Evolutionary conservation across 768 basidiomycete genomes (phyloP).

Genomic region (Wakefieldia striispora): DNA sequence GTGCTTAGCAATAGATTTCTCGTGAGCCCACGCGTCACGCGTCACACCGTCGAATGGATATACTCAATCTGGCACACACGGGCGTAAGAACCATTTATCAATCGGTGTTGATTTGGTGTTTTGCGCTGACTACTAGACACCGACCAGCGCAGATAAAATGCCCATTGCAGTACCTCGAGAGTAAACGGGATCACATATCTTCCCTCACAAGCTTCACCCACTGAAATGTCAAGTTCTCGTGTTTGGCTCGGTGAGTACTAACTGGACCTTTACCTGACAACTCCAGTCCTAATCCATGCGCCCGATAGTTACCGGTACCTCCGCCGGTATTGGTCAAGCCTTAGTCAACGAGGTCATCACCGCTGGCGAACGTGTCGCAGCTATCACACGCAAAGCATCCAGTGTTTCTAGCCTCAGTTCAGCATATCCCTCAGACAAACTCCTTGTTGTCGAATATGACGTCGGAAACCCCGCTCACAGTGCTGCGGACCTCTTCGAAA

Average conservation of each 20-base stretch:
- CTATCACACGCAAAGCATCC: constrained; percentile 26
- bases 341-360: constrained; percentile 27
- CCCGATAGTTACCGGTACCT: constrained; percentile 40
- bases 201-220: not conserved
- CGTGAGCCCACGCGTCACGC: too few species aligned
- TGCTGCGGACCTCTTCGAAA: constrained; percentile 18
- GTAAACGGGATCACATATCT: not conserved
- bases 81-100: too few species aligned
- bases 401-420: constrained; percentile 15
- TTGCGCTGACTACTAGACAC: too few species aligned
- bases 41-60: too few species aligned
- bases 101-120: too few species aligned
- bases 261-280: not conserved
- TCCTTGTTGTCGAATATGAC: constrained; percentile 31
- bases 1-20: too few species aligned
- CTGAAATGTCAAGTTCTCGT: constrained; percentile 17
- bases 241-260: constrained; percentile 25
- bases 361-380: constrained; percentile 28
- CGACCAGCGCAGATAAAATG: constrained; percentile 10
- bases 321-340: constrained; percentile 37
- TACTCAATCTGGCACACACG: too few species aligned
- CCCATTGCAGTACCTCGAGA: not conserved
- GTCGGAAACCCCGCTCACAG: constrained; percentile 25
- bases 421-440: constrained; percentile 15
- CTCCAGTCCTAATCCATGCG: not conserved